phyloP scores from a whole-genome alignment of 2,329 filamentous ascomycete genomes.

The Xylaria sp. region DNA sequence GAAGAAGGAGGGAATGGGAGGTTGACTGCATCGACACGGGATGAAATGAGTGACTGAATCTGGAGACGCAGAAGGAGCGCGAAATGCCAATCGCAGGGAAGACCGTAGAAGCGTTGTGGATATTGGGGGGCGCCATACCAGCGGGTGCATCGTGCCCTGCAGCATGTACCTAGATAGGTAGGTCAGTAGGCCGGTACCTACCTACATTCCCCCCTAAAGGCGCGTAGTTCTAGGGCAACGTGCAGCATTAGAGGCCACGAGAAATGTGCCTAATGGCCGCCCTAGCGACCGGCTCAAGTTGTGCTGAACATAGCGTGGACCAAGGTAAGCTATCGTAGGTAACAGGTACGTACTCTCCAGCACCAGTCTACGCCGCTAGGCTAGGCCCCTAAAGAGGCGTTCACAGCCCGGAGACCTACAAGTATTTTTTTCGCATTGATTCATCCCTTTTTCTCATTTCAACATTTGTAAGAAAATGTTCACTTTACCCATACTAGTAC shows the following conservation, averaged over 20 bases:
- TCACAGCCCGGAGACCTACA: constrained; percentile 5
- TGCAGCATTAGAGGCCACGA: constrained; percentile 1
- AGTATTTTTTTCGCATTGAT: constrained; percentile 29
- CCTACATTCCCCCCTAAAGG: background rate
- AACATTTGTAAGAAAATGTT: constrained; percentile 16
- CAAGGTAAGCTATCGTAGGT: too few relatives aligned
- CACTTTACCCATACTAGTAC: background rate
- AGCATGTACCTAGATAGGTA: constrained; percentile 28
- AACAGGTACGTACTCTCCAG: too few relatives aligned
- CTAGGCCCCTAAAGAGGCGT: constrained; percentile 13
- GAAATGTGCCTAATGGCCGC: background rate
- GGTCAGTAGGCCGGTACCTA: constrained; percentile 5
- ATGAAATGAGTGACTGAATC: constrained; percentile 39
- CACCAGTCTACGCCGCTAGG: background rate
- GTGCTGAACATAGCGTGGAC: background rate
- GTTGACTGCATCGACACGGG: constrained; percentile 41
- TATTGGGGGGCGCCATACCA: constrained; percentile 33
- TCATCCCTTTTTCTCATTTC: constrained; percentile 29
- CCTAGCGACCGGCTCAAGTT: background rate
- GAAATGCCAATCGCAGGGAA: constrained; percentile 37
- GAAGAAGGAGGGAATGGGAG: constrained; percentile 46
- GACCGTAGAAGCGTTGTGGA: constrained; percentile 31
- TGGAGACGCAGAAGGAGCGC: constrained; percentile 38
- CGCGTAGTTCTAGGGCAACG: background rate
- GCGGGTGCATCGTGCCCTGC: constrained; percentile 33